Evolutionary conservation across 176 grass and related monocot genomes (phyloP).

Genomic region (Carex myosuroides): DNA sequence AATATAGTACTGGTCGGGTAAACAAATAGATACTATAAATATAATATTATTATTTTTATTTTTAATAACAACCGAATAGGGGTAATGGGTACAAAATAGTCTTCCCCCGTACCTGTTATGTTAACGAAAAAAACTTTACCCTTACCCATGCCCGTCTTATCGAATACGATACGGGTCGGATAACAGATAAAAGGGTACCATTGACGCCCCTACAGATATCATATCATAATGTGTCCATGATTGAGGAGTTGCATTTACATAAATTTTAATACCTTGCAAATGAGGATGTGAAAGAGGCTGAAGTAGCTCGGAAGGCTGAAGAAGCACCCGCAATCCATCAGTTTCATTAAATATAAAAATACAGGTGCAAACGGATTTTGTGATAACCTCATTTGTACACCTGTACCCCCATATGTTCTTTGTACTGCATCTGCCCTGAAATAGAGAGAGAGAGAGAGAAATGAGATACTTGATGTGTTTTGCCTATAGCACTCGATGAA

Average conservation of each 20-base stretch:
- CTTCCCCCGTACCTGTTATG: too few relatives aligned
- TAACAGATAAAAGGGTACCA: too few relatives aligned
- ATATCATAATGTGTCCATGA: not conserved
- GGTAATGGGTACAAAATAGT: too few relatives aligned
- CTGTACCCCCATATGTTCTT: conserved; percentile 53
- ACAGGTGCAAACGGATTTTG: conserved; percentile 42
- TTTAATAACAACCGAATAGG: too few relatives aligned
- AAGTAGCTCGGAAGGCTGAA: conserved; percentile 50
- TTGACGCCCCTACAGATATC: too few relatives aligned
- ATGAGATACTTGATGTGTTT: not conserved
- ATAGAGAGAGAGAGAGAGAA: not conserved
- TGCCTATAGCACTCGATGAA: not conserved
- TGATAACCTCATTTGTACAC: conserved; percentile 63
- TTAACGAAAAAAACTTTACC: too few relatives aligned
- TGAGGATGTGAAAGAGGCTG: conserved; percentile 50
- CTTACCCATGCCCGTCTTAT: too few relatives aligned
- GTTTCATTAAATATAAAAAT: conserved; percentile 46
- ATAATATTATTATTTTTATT: too few relatives aligned
- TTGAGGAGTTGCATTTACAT: not conserved
- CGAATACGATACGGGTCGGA: too few relatives aligned
- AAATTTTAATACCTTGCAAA: conserved; percentile 43
- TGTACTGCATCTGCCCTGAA: conserved; percentile 60
- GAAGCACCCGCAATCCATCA: conserved; percentile 53
- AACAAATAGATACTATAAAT: too few relatives aligned
- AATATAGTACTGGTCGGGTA: too few relatives aligned